Conservation (phyloP, 2,329 filamentous ascomycete genomes). For the Fonsecaea multimorphosa region DNA sequence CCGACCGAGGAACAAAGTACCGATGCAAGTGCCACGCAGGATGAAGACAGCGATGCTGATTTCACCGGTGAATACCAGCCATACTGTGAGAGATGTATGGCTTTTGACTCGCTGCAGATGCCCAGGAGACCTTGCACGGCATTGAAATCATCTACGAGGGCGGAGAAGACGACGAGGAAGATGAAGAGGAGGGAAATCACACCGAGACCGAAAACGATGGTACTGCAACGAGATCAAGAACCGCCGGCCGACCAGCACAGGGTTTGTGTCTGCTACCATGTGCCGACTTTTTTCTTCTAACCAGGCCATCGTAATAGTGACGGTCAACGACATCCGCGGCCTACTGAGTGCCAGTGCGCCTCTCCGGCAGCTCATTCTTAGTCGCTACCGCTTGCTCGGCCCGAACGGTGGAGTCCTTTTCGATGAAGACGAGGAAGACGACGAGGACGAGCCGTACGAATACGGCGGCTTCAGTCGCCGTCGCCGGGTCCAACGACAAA, state of each 20-base stretch:
- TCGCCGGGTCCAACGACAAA: constrained; percentile 56
- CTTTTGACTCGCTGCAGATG: constrained; percentile 30
- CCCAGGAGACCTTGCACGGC: constrained; percentile 33
- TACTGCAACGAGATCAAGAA: constrained; percentile 20
- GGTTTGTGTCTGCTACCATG: constrained; percentile 18
- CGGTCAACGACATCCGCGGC: constrained; percentile 32
- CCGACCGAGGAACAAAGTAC: constrained; percentile 31
- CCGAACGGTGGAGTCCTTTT: constrained; percentile 45
- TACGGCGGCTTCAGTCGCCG: constrained; percentile 46
- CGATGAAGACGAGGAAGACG: constrained; percentile 43
- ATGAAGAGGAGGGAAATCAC: constrained; percentile 66
- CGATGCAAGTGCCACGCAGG: constrained; percentile 24
- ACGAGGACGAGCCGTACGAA: constrained; percentile 44
- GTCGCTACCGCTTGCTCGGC: constrained; percentile 42
- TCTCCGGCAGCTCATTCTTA: constrained; percentile 57
- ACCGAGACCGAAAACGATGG: constrained; percentile 45
- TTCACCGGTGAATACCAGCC: constrained; percentile 27
- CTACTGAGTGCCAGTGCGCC: constrained; percentile 44
- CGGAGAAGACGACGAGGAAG: constrained; percentile 67
- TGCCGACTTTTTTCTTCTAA: neutral
- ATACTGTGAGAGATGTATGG: neutral
- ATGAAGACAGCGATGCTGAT: constrained; percentile 33
- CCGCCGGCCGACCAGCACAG: constrained; percentile 30
- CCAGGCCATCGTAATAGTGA: constrained; percentile 20
- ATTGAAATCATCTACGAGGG: constrained; percentile 43